Base-by-base conservation (phyloP, 2,329 filamentous ascomycete genomes). In the Tolypocladium amazonense region DNA sequence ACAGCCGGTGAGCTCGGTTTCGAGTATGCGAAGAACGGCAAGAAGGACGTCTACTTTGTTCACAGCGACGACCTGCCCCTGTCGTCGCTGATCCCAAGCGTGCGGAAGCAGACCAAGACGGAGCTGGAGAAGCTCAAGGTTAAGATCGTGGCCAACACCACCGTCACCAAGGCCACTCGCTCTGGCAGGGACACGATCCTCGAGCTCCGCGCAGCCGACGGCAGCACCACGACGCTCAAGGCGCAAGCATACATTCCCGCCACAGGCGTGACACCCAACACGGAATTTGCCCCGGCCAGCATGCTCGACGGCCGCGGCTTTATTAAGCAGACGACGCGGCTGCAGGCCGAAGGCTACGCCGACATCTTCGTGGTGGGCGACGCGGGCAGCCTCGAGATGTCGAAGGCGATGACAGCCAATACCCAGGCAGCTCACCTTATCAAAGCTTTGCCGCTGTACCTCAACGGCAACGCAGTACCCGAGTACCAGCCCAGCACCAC, bases 1-100 rank as follows among this genome's bases (percentile, higher is more conserved):
- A 71, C 78, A 11, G 76, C 75, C 5, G 81, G 77, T 45, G 81
- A 84, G 69, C 75, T 84, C 33, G 81, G 75, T 11, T 73, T 73
- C 23, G 74, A 76, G 64, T 83, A 79, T 64, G 74, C 73, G 3
- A 69, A 72, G 55, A 66, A 69, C 23, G 73, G 75, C 37, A 68
- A 65, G 25, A 83, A 83, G 71, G 70, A 79, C 39, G 72, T 81
- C 58, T 75, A 77, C 57, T 72, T 81, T 47, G 64, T 81, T 55
- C 71, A 75, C 58, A 66, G 67, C 20, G 69, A 72, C 7, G 63
- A 68, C 0, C 69, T 79, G 8, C 78, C 80, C 1, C 70, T 81
- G 30, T 59, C 67, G 25, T 55, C 69, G 3, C 63, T 69, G 41
- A 69, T 70, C 41, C 69, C 72, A 20, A 70, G 64, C 62, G 75